A percentile compares a stretch with the other conserved stretches of the same genome.
These are phyloP conservation scores for Excoecaria cochinchinensis DNA, from an alignment of 345 rosid genomes.

Conservation along the genomic window DNA sequence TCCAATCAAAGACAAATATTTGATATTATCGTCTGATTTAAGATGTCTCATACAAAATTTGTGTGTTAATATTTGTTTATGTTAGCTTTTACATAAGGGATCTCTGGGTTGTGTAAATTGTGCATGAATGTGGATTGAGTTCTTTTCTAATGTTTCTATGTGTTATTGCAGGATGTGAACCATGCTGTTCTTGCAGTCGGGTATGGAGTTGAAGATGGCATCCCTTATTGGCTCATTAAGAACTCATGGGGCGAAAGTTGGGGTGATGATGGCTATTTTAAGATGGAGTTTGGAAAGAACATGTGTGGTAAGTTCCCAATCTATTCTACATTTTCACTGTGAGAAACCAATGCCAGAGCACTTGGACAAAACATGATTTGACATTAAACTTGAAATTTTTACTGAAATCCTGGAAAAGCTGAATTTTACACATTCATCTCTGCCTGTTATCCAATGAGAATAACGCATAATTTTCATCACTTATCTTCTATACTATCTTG, in stretches of 20 bases:
- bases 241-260: slow-evolving; percentile 86
- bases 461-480: background rate
- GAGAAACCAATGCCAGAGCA: background rate
- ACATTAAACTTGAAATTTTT: background rate
- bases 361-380: background rate
- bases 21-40: background rate
- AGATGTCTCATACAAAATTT: background rate
- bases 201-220: slow-evolving; percentile 77
- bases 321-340: background rate
- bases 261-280: slow-evolving; percentile 90
- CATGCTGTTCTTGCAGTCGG: slow-evolving; percentile 97
- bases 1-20: background rate
- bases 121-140: background rate
- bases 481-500: background rate
- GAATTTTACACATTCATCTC: background rate
- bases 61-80: background rate
- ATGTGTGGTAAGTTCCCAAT: slow-evolving; percentile 77
- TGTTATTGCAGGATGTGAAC: slow-evolving; percentile 79
- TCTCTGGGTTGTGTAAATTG: background rate
- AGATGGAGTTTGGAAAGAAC: slow-evolving; percentile 93
- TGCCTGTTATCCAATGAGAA: background rate
- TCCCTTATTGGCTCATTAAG: slow-evolving; percentile 87
- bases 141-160: slow-evolving; percentile 1
- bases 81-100: background rate
- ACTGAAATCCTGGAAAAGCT: background rate